Evolutionary conservation across 2,329 filamentous ascomycete species (phyloP).

Genomic region (Fusarium solani-melongenae): DNA sequence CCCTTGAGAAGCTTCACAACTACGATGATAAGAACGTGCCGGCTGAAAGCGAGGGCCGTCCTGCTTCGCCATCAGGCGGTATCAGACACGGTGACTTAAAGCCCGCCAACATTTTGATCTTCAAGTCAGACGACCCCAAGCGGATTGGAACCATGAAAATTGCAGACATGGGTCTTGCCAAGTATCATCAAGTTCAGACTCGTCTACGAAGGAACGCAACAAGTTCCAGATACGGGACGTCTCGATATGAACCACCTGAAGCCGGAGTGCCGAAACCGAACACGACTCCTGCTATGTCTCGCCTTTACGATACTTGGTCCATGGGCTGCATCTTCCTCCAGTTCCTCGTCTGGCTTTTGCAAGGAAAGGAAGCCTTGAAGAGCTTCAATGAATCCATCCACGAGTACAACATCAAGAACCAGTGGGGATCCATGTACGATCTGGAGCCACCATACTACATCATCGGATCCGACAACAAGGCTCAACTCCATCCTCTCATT

Average conservation of each 20-base stretch:
- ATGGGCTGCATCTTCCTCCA: slow-evolving; percentile 13
- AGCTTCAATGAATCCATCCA: neutral
- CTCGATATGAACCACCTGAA: slow-evolving; percentile 1
- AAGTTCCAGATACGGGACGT: neutral
- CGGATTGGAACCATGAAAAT: slow-evolving; percentile 2
- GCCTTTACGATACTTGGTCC: slow-evolving; percentile 1
- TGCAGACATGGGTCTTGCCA: slow-evolving; percentile 8
- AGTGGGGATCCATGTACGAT: neutral
- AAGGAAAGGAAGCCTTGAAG: neutral
- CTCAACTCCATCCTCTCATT: neutral
- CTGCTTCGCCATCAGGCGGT: neutral
- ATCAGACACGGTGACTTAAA: slow-evolving; percentile 11
- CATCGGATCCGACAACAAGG: neutral
- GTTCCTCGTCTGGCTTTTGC: slow-evolving; percentile 7
- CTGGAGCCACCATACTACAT: slow-evolving; percentile 10
- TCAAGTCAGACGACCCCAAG: neutral
- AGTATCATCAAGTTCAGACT: slow-evolving; percentile 5
- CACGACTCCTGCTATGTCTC: neutral
- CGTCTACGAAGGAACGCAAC: slow-evolving; percentile 2
- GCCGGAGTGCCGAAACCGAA: neutral
- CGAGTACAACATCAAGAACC: neutral
- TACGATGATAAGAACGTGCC: neutral
- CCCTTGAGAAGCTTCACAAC: neutral
- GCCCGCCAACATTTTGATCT: slow-evolving; percentile 8
- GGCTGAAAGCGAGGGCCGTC: neutral